Percentiles rank a stretch among this genome's conserved stretches.
These are phyloP conservation scores for Knoxdaviesia capensis DNA, from an alignment of 2,329 filamentous ascomycete genomes.

Conservation along the genomic window DNA sequence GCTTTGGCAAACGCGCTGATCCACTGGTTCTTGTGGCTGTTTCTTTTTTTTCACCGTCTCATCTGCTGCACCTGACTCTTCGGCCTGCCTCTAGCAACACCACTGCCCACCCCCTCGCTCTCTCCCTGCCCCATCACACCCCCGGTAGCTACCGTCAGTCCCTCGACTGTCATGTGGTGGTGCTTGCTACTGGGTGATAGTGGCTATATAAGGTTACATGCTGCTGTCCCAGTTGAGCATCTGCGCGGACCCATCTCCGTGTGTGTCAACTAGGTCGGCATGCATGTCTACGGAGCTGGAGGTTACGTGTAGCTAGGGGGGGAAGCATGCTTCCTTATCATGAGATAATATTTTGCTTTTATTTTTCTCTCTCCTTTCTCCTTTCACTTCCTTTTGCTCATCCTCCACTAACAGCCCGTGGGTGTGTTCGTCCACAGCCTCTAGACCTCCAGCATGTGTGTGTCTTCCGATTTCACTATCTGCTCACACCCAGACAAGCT, in stretches of 20 bases:
- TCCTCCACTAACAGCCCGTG: neutral
- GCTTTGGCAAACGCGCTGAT: no score
- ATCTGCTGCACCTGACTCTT: neutral
- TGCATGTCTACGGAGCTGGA: no score
- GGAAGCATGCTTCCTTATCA: neutral
- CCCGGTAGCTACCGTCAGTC: no score
- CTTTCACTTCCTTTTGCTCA: neutral
- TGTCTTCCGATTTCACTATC: neutral
- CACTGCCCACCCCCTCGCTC: neutral
- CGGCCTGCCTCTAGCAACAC: neutral
- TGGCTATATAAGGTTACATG: neutral
- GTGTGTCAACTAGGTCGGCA: no score
- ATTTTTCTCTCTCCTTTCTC: neutral
- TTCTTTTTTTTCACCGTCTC: neutral
- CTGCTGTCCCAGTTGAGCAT: neutral
- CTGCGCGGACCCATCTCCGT: no score
- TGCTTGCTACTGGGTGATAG: neutral
- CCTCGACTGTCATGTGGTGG: neutral
- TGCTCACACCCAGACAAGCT: neutral
- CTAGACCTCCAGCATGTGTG: neutral
- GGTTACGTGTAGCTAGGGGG: neutral
- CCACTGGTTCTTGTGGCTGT: neutral
- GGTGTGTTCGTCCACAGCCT: neutral
- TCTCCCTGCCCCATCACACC: no score
- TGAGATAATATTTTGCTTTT: neutral